These are phyloP conservation scores for Ophiostoma sp. DNA, from an alignment of 2,329 filamentous ascomycete species.

Conservation along the genomic window DNA sequence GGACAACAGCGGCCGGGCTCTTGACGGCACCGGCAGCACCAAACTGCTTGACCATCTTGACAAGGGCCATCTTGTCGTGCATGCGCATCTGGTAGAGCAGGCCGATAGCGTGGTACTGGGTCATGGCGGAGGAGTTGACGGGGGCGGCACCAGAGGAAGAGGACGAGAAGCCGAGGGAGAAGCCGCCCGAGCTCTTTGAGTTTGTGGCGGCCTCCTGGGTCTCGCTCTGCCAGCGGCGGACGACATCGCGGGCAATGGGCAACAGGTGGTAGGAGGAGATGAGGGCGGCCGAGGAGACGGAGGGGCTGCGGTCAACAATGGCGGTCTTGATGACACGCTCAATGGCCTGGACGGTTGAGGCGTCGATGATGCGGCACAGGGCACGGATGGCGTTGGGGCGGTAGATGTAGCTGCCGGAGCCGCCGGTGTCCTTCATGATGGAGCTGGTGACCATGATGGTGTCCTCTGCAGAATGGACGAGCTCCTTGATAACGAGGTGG, in stretches of 20 bases:
- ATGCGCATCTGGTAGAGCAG: conserved; percentile 96
- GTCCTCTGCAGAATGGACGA: conserved; percentile 91
- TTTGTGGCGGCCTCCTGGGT: conserved; percentile 93
- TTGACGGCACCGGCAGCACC: conserved; percentile 86
- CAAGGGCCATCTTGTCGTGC: conserved; percentile 94
- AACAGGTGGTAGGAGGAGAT: conserved; percentile 97
- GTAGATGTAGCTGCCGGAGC: conserved; percentile 89
- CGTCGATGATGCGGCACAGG: conserved; percentile 93
- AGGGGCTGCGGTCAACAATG: conserved; percentile 98
- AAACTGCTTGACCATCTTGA: conserved; percentile 99
- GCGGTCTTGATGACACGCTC: conserved; percentile 98
- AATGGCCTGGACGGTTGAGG: conserved; percentile 92
- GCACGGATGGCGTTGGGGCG: conserved; percentile 93
- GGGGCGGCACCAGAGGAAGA: conserved; percentile 62
- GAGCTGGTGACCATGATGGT: conserved; percentile 99
- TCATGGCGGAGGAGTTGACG: conserved; percentile 94
- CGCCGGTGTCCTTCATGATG: conserved; percentile 98
- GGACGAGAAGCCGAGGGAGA: conserved; percentile 86
- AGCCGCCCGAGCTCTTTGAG: conserved; percentile 80
- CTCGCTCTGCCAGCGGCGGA: conserved; percentile 96
- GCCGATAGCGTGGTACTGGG: conserved; percentile 97
- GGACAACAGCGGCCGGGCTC: conserved; percentile 85
- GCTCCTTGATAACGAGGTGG: conserved; percentile 95
- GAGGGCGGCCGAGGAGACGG: conserved; percentile 90
- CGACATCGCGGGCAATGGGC: conserved; percentile 90